Evolutionary conservation across 2,329 filamentous ascomycete species (phyloP).

Genomic region (Monosporascus sp.): DNA sequence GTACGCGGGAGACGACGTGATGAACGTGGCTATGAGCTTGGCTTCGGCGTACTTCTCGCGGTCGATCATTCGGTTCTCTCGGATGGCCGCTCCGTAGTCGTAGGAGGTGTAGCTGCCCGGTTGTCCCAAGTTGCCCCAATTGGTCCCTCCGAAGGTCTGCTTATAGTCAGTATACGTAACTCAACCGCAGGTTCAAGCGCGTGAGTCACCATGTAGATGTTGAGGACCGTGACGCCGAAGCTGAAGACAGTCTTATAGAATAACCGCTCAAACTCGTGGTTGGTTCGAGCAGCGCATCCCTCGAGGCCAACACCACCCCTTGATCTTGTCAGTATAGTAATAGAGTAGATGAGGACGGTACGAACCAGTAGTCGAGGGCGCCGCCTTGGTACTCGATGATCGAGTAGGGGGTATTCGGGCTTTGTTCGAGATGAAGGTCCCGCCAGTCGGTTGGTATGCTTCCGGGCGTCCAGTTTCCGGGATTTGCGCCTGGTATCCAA

Average conservation of each 20-base stretch:
- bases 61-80: slow-evolving; percentile 61
- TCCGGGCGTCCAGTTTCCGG: slow-evolving; percentile 51
- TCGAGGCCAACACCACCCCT: too few species aligned
- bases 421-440: slow-evolving; percentile 50
- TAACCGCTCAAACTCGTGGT: slow-evolving; percentile 69
- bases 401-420: slow-evolving; percentile 57
- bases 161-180: too few species aligned
- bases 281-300: slow-evolving; percentile 59
- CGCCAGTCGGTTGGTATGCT: slow-evolving; percentile 52
- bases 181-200: too few species aligned
- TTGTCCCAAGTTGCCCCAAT: slow-evolving; percentile 77
- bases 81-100: slow-evolving; percentile 54
- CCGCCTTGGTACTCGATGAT: slow-evolving; percentile 58
- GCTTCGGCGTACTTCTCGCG: slow-evolving; percentile 78
- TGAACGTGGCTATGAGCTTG: slow-evolving; percentile 70
- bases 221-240: slow-evolving; percentile 58
- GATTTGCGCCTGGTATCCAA: slow-evolving; percentile 22
- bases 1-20: slow-evolving; percentile 66
- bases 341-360: slow-evolving; percentile 26
- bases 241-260: slow-evolving; percentile 70
- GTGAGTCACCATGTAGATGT: slow-evolving; percentile 38
- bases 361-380: slow-evolving; percentile 70
- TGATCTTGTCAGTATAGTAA: too few species aligned
- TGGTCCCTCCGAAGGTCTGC: slow-evolving; percentile 62
- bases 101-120: slow-evolving; percentile 58